Percentiles rank a stretch among this genome's conserved stretches.
Conservation (phyloP, 495 filamentous ascomycete genomes). For the Bryoglossum gracile region DNA sequence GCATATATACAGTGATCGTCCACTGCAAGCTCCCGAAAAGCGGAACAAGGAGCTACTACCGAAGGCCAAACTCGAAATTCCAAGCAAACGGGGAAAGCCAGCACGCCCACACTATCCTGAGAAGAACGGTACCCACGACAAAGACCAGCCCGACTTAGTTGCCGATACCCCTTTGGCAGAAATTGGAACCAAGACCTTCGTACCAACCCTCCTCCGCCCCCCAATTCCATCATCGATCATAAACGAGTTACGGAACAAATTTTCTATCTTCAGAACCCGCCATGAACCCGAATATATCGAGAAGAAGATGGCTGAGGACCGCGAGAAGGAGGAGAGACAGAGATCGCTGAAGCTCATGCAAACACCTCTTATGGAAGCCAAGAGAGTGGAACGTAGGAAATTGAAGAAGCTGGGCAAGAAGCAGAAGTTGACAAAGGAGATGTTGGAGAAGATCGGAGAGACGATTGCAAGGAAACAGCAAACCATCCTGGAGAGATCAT, state of each 20-base stretch:
- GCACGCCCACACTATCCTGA: too few relatives aligned
- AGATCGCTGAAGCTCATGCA: constrained; percentile 30
- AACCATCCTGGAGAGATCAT: constrained; percentile 25
- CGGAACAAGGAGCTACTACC: too few relatives aligned
- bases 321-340: constrained; percentile 45
- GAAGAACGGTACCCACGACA: too few relatives aligned
- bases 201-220: constrained; percentile 61
- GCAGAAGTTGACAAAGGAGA: constrained; percentile 42
- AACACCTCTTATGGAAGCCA: constrained; percentile 36
- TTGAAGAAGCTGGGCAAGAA: constrained; percentile 34
- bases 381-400: constrained; percentile 31
- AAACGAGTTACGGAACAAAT: constrained; percentile 84
- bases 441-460: constrained; percentile 59
- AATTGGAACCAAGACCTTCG: constrained; percentile 67
- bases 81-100: too few relatives aligned
- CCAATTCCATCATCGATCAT: constrained; percentile 77
- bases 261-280: constrained; percentile 71
- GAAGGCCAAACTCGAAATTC: too few relatives aligned
- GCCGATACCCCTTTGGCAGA: constrained; percentile 68
- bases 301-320: constrained; percentile 54
- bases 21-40: constrained; percentile 34
- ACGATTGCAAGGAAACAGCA: constrained; percentile 52
- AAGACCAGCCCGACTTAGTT: constrained; percentile 50
- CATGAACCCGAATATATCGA: constrained; percentile 65
- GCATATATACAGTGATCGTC: too few relatives aligned